These are phyloP conservation scores for Yamadazyma atmosphaerica DNA, from an alignment of 1,139 yeast species.

Conservation along the genomic window DNA sequence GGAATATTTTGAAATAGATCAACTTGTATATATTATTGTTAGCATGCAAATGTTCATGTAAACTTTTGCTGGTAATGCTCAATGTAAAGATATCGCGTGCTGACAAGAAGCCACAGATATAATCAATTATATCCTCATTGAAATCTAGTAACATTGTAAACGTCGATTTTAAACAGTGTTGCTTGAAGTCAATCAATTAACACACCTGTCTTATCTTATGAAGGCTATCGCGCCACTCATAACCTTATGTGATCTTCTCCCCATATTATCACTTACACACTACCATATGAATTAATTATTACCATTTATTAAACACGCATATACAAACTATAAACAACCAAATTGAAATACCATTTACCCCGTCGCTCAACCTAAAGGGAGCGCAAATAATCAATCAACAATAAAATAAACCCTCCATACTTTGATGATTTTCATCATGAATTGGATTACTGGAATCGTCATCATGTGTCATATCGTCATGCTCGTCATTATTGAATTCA, in stretches of 20 bases:
- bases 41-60: conserved; percentile 27
- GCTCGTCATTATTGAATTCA: conserved; percentile 10
- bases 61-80: conserved; percentile 43
- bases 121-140: conserved; percentile 44
- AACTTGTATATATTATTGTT: conserved; percentile 19
- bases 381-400: conserved; percentile 17
- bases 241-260: not conserved
- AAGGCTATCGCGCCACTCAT: conserved; percentile 1
- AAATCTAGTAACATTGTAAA: conserved; percentile 22
- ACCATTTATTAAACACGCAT: conserved; percentile 3
- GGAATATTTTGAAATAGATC: conserved; percentile 1
- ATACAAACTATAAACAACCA: conserved; percentile 3
- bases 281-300: not conserved
- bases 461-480: not conserved
- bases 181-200: not conserved
- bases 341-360: conserved; percentile 6
- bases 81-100: conserved; percentile 49
- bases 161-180: not conserved
- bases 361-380: conserved; percentile 20
- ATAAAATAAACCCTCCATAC: conserved; percentile 13
- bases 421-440: conserved; percentile 2
- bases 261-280: not conserved
- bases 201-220: too few relatives aligned
- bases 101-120: conserved; percentile 35
- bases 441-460: not conserved